Conservation (phyloP, 495 filamentous ascomycete species). For the Staphylotrichum tortipilum region DNA sequence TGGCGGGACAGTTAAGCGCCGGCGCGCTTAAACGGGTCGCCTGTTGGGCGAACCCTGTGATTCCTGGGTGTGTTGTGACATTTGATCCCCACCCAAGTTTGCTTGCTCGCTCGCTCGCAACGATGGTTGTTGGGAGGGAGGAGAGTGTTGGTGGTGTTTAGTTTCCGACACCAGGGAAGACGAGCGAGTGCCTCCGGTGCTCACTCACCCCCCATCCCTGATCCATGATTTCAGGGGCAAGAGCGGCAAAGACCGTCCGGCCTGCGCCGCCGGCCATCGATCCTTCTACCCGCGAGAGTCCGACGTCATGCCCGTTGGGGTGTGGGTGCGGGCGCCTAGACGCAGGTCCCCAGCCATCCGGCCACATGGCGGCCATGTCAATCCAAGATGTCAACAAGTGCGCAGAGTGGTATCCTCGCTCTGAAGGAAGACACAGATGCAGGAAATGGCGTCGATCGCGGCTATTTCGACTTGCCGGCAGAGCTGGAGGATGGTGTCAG, state of each 20-base stretch:
- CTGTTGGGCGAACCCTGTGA: not conserved
- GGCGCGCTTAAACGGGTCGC: not conserved
- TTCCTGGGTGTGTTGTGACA: not conserved
- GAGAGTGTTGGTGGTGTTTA: too few relatives aligned
- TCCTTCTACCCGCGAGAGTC: not conserved
- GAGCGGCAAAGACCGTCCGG: not conserved
- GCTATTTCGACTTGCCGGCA: constrained; percentile 5
- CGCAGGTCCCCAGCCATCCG: too few relatives aligned
- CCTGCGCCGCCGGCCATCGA: not conserved
- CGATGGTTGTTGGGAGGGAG: too few relatives aligned
- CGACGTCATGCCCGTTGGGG: not conserved
- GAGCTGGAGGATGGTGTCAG: not conserved
- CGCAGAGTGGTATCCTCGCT: not conserved
- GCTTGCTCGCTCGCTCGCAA: too few relatives aligned
- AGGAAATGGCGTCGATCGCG: not conserved
- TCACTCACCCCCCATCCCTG: not conserved
- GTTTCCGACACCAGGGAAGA: too few relatives aligned
- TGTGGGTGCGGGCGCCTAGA: not conserved
- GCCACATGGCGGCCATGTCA: too few relatives aligned
- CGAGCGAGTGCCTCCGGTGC: not conserved
- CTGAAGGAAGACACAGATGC: not conserved
- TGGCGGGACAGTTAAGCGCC: not conserved
- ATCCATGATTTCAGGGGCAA: not conserved
- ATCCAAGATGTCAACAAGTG: not conserved
- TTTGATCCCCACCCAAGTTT: not conserved